Evolutionary conservation across 192 early-diverging fungal genomes (phyloP), one percentile per base, ranked within the genome.

Genomic region (Entomortierella lignicola): DNA sequence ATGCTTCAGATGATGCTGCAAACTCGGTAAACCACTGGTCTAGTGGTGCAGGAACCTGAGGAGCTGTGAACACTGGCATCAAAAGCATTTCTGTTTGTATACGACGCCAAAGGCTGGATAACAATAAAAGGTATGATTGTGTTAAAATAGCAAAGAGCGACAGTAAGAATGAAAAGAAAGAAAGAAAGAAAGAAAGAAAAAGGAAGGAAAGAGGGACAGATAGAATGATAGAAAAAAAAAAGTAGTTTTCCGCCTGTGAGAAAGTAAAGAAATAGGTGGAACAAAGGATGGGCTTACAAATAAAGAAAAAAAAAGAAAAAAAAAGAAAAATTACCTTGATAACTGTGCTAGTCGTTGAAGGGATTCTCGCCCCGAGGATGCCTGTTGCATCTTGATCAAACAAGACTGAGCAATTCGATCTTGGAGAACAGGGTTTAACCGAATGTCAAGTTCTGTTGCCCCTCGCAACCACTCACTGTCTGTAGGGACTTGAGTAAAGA

Each of bases 321-420:
- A 26, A 50, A 26, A 62, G 31, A 18, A 25, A 47, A 32, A n/a
- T 68, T 68, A 68, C 66, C 66, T 58, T 4, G 54, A 58, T 25
- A 68, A 27, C 8, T 41, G 55, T 18, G 66, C 66, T 15, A 58
- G 42, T 21, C 66, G 55, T 23, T 48, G 31, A 13, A 68, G 44
- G 0, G 66, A 68, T 39, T 68, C 55, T 18, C 66, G 66, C 6
- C 66, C 66, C 29, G 66, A 68, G 56, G 55, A 58, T 31, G 66
- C 66, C 29, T 58, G 55, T 15, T 47, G 55, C 42, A 68, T 58
- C 66, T 68, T 68, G 56, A 44, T 10, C 43, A 68, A 55, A 15
- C 66, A 68, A 10, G 57, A 55, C 47, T 59, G 55, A 18, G 44
- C 55, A 25, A 68, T 57, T 32, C 56, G 55, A 30, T 68, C 55